phyloP scores from a whole-genome alignment of 169 alveolate species.

The Plasmodium falciparum region DNA sequence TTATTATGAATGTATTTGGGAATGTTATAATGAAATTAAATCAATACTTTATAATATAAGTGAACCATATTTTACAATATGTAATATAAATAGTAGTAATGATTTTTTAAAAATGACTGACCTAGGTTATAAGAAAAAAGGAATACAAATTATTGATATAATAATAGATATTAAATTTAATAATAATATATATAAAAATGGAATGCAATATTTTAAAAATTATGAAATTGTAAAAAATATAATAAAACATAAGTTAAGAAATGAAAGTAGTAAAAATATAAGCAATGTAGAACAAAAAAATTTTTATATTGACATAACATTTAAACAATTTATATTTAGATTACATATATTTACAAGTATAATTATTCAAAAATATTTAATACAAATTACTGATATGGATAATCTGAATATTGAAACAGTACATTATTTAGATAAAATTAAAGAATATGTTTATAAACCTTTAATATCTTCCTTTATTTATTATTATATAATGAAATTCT shows the following conservation, averaged over 20 bases:
- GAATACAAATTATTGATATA: constrained; percentile 13
- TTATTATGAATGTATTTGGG: constrained; percentile 1
- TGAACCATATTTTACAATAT: constrained; percentile 17
- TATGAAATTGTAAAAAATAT: constrained; percentile 48
- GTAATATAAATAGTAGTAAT: constrained; percentile 26
- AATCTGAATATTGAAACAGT: constrained; percentile 13
- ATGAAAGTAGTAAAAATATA: neutral
- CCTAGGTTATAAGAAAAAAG: constrained; percentile 32
- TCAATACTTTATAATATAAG: constrained; percentile 11
- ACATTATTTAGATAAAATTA: constrained; percentile 15
- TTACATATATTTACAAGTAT: constrained; percentile 26
- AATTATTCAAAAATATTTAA: constrained; percentile 20
- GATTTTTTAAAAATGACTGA: constrained; percentile 23
- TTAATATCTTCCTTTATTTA: constrained; percentile 33
- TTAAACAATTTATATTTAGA: constrained; percentile 6
- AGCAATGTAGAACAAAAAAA: constrained; percentile 21
- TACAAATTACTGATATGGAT: constrained; percentile 40
- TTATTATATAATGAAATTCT: constrained; percentile 38
- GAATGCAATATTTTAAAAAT: constrained; percentile 11
- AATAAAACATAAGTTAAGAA: neutral
- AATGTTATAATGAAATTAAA: constrained; percentile 38
- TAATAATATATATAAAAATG: constrained; percentile 27
- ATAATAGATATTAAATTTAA: constrained; percentile 31
- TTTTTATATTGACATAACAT: constrained; percentile 8
- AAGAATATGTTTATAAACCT: constrained; percentile 26